Base-by-base conservation (phyloP, 2,329 filamentous ascomycete species). In the Penicillium sp. region DNA sequence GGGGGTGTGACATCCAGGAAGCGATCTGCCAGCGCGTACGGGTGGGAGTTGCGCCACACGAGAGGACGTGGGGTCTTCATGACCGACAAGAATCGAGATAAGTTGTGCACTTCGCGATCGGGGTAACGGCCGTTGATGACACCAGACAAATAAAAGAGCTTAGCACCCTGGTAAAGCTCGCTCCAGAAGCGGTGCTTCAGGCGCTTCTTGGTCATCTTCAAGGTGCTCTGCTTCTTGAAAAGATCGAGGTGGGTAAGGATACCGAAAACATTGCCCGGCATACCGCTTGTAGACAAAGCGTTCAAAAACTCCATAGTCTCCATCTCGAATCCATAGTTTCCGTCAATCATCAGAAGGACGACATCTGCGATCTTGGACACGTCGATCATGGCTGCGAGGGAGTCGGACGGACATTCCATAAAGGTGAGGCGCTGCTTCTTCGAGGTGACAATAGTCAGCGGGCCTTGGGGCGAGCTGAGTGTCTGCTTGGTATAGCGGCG, bases 301-400 rank as follows among this genome's bases (percentile, higher is more conserved):
- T 96, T 97, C 67, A 99, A 77, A 56, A 99, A 99, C 74, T 99
- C 94, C 94, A 99, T 99, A 0, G 94, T 99, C 80, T 99, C 94
- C 94, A 99, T 99, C 75, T 99, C 94, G 68, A 99, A 99, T 13
- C 94, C 95, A 66, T 89, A 99, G 74, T 97, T 97, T 50, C 94
- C 95, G 69, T 99, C 94, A 63, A 99, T 99, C 89, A 99, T 94
- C 50, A 99, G 81, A 44, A 99, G 80, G 5, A 97, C 90, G 64
- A 99, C 96, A 70, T 99, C 94, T 16, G 95, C 94, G 39, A 99
- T 89, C 74, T 99, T 99, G 53, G 94, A 90, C 50, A 96, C 82
- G 72, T 99, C 94, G 58, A 99, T 92, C 90, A 97, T 96, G 60
- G 89, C 88, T 56, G 95, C 92, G 48, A 99, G 83, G 63, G 94